These are phyloP conservation scores for Pleochaeta shiraiana DNA, from an alignment of 2,329 filamentous ascomycete species.

Conservation along the genomic window DNA sequence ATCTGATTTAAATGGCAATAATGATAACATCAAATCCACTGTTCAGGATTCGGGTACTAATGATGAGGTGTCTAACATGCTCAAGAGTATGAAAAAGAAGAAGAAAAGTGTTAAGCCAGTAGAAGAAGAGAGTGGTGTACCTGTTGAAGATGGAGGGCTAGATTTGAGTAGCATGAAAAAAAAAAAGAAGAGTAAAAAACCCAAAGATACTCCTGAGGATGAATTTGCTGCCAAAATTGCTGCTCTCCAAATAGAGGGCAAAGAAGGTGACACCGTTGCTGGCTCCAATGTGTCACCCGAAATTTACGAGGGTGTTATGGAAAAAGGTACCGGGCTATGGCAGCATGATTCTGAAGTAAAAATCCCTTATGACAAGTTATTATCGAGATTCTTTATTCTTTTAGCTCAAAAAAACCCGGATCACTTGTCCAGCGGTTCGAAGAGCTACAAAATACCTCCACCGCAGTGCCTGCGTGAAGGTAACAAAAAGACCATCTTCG, in stretches of 20 bases:
- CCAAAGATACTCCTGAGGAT: slow-evolving; percentile 17
- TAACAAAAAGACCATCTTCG: slow-evolving; percentile 99
- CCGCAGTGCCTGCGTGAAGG: slow-evolving; percentile 98
- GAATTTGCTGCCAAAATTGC: slow-evolving; percentile 18
- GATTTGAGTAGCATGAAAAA: slow-evolving; percentile 21
- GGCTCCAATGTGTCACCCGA: slow-evolving; percentile 7
- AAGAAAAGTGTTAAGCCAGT: slow-evolving; percentile 88
- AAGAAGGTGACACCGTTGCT: slow-evolving; percentile 12
- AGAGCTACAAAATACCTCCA: slow-evolving; percentile 98
- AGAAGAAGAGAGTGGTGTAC: slow-evolving; percentile 29
- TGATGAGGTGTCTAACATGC: slow-evolving; percentile 40
- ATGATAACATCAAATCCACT: slow-evolving; percentile 24
- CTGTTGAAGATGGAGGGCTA: slow-evolving; percentile 26
- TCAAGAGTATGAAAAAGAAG: slow-evolving; percentile 54
- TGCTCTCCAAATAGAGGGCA: slow-evolving; percentile 17
- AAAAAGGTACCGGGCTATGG: slow-evolving; percentile 20
- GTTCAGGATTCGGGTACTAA: slow-evolving; percentile 16
- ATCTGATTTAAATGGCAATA: slow-evolving; percentile 30
- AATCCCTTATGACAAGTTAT: slow-evolving; percentile 69
- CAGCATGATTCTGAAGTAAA: slow-evolving; percentile 20
- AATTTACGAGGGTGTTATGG: slow-evolving; percentile 17
- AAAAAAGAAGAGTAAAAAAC: slow-evolving; percentile 20
- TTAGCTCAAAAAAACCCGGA: slow-evolving; percentile 95
- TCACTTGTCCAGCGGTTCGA: slow-evolving; percentile 66
- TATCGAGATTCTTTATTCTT: slow-evolving; percentile 84